phyloP scores from a whole-genome alignment of 2,329 filamentous ascomycete genomes.

The Alternaria viburni region DNA sequence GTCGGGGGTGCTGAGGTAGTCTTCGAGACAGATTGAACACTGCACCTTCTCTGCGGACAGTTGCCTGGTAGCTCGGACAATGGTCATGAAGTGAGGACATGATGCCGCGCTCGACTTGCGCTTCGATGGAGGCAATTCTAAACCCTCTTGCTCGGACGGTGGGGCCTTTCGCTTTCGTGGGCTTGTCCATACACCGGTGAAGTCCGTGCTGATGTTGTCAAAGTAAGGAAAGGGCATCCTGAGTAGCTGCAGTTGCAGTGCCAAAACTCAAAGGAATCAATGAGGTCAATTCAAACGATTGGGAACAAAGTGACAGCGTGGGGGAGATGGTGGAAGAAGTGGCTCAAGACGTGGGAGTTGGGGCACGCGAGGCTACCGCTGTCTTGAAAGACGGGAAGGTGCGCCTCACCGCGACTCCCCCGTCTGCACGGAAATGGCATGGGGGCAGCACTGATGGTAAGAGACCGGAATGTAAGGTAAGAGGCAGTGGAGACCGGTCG shows the following conservation, averaged over 20 bases:
- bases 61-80: slow-evolving; percentile 9
- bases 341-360: neutral
- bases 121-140: neutral
- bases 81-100: slow-evolving; percentile 18
- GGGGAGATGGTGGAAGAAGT: too few relatives aligned
- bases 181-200: slow-evolving; percentile 7
- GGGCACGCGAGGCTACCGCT: neutral
- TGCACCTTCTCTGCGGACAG: slow-evolving; percentile 4
- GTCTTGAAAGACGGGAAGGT: neutral
- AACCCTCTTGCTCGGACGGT: neutral
- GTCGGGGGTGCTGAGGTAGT: slow-evolving; percentile 12
- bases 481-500: neutral
- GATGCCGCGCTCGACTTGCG: neutral
- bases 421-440: neutral
- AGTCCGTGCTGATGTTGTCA: slow-evolving; percentile 11
- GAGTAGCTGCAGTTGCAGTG: neutral
- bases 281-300: neutral
- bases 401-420: neutral
- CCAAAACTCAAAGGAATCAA: neutral
- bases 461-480: neutral
- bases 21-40: slow-evolving; percentile 21
- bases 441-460: neutral
- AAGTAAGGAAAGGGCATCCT: slow-evolving; percentile 15
- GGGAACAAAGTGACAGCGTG: neutral
- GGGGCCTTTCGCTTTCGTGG: slow-evolving; percentile 6